Conservation (phyloP, 495 filamentous ascomycete species). For the Tuber umbilicatum region DNA sequence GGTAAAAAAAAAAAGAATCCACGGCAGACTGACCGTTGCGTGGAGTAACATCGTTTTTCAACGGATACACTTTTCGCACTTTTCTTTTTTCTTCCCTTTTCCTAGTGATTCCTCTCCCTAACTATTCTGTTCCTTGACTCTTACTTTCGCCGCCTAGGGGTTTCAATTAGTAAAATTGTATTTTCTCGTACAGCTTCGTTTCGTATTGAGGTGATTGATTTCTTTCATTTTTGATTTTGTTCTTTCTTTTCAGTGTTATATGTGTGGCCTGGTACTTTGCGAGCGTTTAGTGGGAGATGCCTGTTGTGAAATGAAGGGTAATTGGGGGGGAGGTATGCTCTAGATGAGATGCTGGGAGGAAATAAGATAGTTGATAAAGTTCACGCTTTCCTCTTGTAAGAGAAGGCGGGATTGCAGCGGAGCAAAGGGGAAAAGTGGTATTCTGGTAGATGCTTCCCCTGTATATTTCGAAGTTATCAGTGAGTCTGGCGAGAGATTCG, state of each 20-base stretch:
- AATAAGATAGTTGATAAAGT: constrained; percentile 12
- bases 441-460: neutral
- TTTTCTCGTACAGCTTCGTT: constrained; percentile 24
- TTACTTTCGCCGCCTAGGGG: neutral
- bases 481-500: neutral
- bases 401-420: constrained; percentile 9
- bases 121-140: constrained; percentile 10
- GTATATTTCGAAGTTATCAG: neutral
- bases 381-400: constrained; percentile 23
- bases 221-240: constrained; percentile 25
- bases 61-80: constrained; percentile 13
- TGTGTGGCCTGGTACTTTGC: constrained; percentile 37
- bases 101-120: constrained; percentile 4
- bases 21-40: constrained; percentile 14
- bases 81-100: constrained; percentile 12
- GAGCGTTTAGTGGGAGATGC: constrained; percentile 23
- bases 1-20: neutral
- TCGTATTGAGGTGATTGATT: constrained; percentile 20
- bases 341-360: constrained; percentile 27
- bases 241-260: constrained; percentile 32
- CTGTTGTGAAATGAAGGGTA: constrained; percentile 17
- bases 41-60: constrained; percentile 20
- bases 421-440: constrained; percentile 5
- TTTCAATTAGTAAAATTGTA: constrained; percentile 28
- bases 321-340: constrained; percentile 19